These are phyloP conservation scores for Rhypophila decipiens DNA, from an alignment of 495 filamentous ascomycete genomes.

Conservation along the genomic window DNA sequence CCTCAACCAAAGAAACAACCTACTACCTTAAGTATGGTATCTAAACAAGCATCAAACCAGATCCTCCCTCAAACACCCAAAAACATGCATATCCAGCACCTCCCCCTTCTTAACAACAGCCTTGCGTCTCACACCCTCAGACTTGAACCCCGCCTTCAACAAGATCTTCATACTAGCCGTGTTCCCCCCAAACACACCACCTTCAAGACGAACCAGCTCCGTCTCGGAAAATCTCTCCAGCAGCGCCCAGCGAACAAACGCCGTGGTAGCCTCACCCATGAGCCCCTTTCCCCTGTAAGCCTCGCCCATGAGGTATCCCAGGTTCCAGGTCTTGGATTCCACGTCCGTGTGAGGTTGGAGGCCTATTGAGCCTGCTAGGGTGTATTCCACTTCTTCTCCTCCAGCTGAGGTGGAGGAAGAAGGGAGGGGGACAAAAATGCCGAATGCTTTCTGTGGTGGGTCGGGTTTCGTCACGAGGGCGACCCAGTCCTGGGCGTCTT, in stretches of 20 bases:
- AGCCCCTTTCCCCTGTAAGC: conserved; percentile 33
- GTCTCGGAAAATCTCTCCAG: conserved; percentile 31
- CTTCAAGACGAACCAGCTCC: conserved; percentile 28
- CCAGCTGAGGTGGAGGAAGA: no score
- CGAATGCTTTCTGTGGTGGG: conserved; percentile 19
- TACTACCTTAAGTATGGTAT: no score
- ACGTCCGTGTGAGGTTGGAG: conserved; percentile 18
- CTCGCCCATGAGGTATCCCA: conserved; percentile 35
- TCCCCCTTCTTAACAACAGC: conserved; percentile 28
- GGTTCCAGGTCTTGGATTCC: conserved; percentile 26
- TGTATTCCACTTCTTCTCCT: background rate
- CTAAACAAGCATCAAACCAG: conserved; percentile 1
- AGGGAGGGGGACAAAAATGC: conserved; percentile 24
- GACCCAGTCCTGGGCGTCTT: conserved; percentile 24
- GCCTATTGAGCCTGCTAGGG: conserved; percentile 24
- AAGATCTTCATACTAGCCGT: conserved; percentile 27
- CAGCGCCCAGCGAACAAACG: conserved; percentile 26
- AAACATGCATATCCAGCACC: conserved; percentile 24
- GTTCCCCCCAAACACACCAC: conserved; percentile 23
- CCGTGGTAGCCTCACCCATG: conserved; percentile 19
- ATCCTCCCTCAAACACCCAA: conserved; percentile 32
- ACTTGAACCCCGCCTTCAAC: conserved; percentile 27
- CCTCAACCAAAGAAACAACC: no score
- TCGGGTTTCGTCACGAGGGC: background rate
- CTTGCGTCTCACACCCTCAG: conserved; percentile 31